These are phyloP conservation scores for Alternaria rosae DNA, from an alignment of 2,329 filamentous ascomycete species.

Conservation along the genomic window DNA sequence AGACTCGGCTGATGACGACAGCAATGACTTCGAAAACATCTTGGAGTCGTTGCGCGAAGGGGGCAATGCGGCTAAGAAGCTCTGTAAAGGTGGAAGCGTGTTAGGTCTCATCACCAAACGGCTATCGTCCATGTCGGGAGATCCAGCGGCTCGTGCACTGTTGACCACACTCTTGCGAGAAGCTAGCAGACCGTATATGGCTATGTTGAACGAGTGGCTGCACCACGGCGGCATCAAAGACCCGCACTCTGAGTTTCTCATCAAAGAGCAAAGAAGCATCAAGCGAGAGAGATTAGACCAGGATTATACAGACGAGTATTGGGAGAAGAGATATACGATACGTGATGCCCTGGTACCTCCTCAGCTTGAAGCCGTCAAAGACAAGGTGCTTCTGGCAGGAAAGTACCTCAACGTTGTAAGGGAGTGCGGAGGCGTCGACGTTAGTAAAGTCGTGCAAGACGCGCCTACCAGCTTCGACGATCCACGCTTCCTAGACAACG, in stretches of 20 bases:
- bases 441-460: conserved; percentile 85
- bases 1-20: conserved; percentile 74
- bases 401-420: conserved; percentile 98
- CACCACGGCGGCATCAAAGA: conserved; percentile 96
- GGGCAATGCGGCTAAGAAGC: conserved; percentile 85
- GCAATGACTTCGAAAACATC: conserved; percentile 89
- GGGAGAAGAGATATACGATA: conserved; percentile 97
- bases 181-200: conserved; percentile 93
- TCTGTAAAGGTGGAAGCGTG: conserved; percentile 97
- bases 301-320: conserved; percentile 99
- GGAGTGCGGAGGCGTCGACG: conserved; percentile 94
- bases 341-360: conserved; percentile 90
- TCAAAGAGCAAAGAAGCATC: conserved; percentile 96
- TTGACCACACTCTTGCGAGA: conserved; percentile 85
- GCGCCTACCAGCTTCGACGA: conserved; percentile 95
- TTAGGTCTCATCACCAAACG: conserved; percentile 84
- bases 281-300: conserved; percentile 88
- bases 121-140: conserved; percentile 88
- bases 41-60: conserved; percentile 88
- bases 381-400: conserved; percentile 92
- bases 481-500: conserved; percentile 88
- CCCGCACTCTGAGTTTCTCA: conserved; percentile 89
- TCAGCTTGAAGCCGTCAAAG: conserved; percentile 87
- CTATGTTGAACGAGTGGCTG: conserved; percentile 98
- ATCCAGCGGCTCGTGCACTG: conserved; percentile 83